Conservation (phyloP, 2,329 filamentous ascomycete species). For the Uncinocarpus reesii region DNA sequence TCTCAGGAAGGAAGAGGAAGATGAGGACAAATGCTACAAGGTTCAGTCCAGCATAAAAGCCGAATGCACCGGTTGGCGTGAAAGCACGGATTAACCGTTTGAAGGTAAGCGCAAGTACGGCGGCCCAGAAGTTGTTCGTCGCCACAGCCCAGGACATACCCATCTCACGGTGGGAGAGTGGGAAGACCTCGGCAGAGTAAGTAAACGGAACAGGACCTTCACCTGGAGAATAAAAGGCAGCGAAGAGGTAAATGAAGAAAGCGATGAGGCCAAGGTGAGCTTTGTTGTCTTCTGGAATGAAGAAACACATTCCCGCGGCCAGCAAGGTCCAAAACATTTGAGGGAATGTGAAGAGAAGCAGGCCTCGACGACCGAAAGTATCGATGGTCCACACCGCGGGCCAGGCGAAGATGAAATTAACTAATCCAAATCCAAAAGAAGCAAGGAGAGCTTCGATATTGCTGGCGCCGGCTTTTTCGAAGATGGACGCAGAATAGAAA, state of each 20-base stretch:
- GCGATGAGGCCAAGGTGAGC: conserved; percentile 47
- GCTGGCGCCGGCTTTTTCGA: conserved; percentile 35
- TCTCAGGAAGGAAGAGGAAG: conserved; percentile 51
- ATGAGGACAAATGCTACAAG: conserved; percentile 52
- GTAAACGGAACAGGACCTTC: conserved; percentile 48
- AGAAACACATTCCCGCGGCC: conserved; percentile 50
- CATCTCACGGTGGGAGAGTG: conserved; percentile 46
- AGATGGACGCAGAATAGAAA: conserved; percentile 52
- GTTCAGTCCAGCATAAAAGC: conserved; percentile 53
- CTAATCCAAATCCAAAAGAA: conserved; percentile 52
- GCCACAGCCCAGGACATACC: conserved; percentile 39
- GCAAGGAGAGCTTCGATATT: conserved; percentile 46
- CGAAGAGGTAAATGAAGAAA: conserved; percentile 55
- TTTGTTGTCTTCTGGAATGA: conserved; percentile 35
- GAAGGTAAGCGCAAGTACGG: conserved; percentile 37
- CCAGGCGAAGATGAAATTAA: conserved; percentile 56
- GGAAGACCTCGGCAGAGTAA: conserved; percentile 48
- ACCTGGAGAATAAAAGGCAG: conserved; percentile 53
- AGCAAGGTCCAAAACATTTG: conserved; percentile 59
- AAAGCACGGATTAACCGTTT: conserved; percentile 37
- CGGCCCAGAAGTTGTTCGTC: conserved; percentile 36
- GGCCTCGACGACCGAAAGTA: conserved; percentile 51
- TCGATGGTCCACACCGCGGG: conserved; percentile 58
- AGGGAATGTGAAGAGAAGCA: conserved; percentile 57
- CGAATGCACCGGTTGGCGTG: conserved; percentile 48